Evolutionary conservation across 2,329 filamentous ascomycete species (phyloP).

Genomic region (Pyricularia grisea): DNA sequence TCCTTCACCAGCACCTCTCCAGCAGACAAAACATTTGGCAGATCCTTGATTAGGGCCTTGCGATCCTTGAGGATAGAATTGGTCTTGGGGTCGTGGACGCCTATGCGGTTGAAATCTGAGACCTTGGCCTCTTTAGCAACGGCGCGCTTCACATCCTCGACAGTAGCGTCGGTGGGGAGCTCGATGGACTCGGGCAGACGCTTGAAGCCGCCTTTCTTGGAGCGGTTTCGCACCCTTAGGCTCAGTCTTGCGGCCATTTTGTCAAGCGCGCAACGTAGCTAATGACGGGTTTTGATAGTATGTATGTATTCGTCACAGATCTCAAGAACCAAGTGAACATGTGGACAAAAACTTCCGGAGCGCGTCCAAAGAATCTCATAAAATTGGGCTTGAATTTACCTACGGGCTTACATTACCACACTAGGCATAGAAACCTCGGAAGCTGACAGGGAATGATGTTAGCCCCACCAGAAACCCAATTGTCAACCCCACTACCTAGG

Average conservation of each 20-base stretch:
- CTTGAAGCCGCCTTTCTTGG: conserved; percentile 41
- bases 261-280: not conserved
- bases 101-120: conserved; percentile 51
- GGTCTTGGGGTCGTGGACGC: conserved; percentile 49
- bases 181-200: conserved; percentile 43
- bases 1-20: conserved; percentile 80
- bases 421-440: not conserved
- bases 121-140: conserved; percentile 43
- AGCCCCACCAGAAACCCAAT: not conserved
- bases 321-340: not conserved
- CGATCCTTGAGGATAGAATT: conserved; percentile 57
- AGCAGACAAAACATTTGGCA: conserved; percentile 35
- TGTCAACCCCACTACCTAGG: not conserved
- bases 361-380: not conserved
- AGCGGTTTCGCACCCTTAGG: conserved; percentile 26
- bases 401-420: not conserved
- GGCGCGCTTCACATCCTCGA: conserved; percentile 49
- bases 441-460: not conserved
- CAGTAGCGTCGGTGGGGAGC: conserved; percentile 38
- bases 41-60: conserved; percentile 39
- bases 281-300: not conserved
- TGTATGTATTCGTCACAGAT: not conserved
- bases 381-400: not conserved
- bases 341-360: not conserved
- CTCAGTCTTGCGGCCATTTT: not conserved